Base-by-base conservation (phyloP, 148 eudicot genomes). In the Camellia lanceoleosa region DNA sequence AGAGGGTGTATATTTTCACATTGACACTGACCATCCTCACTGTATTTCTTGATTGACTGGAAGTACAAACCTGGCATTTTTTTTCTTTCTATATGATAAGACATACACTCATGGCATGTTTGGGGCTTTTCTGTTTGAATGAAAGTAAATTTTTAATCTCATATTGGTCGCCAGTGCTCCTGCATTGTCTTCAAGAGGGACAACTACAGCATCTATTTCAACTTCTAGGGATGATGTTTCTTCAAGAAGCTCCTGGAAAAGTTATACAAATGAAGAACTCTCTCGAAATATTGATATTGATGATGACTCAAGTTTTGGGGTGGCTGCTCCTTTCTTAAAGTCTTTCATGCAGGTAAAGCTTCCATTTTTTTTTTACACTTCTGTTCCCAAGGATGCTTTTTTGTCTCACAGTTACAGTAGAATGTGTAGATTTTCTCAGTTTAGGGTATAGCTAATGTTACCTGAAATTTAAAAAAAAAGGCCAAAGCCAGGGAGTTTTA, bases 281-380 rank as follows among this genome's bases (percentile, higher is more conserved):
- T 86, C 97, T 16, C 90, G 84, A 81, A 90, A 85, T 75, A 83
- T 82, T 84, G 92, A 89, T 83, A 85, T 90, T 51, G 97, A 93
- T 59, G 99, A 92, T 43, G 86, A 82, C 85, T 83, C 95, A 19
- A 86, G 92, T 88, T 89, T 90, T 83, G 97, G 94, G 81, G 92
- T 89, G 73, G 97, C 99, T 80, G 75, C 97, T 30, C 99, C 99
- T 63, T 90, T 96, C 84, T 82, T 96, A 79, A 93, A 91, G 89
- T 92, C 99, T 80, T 87, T 96, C 85, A 96, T 96, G 98, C 97
- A 93, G 99, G 99, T 89, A 82, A 75, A 47, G 54, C 81, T 54
- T 80, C 68, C 51, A 49, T 68, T 54, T 30, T 46, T 54, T 30
- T 46, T 38, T 20, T 49, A 23, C 54, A 8, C 43, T 10, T 3